Evolutionary conservation across 306 rosid genomes (phyloP), one percentile per base, ranked within the genome.

Genomic region (Trifolium fragiferum): DNA sequence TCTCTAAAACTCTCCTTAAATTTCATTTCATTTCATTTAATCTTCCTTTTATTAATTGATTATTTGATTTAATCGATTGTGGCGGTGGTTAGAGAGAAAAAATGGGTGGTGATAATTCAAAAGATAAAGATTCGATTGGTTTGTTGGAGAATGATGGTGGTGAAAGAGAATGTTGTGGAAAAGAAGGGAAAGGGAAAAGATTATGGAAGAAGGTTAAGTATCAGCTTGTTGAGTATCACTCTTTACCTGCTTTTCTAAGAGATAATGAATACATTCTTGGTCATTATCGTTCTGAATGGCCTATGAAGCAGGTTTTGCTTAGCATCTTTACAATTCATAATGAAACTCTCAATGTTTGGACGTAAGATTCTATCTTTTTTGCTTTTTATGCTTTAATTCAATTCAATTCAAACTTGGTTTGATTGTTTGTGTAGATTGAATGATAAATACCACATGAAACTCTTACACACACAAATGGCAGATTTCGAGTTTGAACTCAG

Each of bases 271-370:
- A 70, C 80, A 89, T 94, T 76, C 27, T 92, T 0, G 89, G 90
- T 57, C 91, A 94, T 76, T 94, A 94, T 80, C 90, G 99, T 16
- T 77, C 93, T 16, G 96, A 90, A 60, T 92, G 97, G 97, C 99
- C 97, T 12, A 63, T 94, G 80, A 94, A 92, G 92, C 95, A 92
- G 82, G 80, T 85, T 71, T 66, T 94, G 51, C 85, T 90, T 10
- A 94, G 99, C 82, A 88, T 90, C 60, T 92, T 94, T 82, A 79
- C 89, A 71, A 87, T 94, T 59, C 99, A 94, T 74, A 94, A 94
- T 41, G 99, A 94, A 86, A 94, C 99, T 10, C 93, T 94, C 25
- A 94, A 94, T 20, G 96, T 94, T 84, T 94, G 99, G 99, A 92
- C 99, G 97, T 94, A 88, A 88, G 96, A 21, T 5, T 9, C 46